These are phyloP conservation scores for Termitomyces sp. DNA, from an alignment of 768 basidiomycete species.

Conservation along the genomic window DNA sequence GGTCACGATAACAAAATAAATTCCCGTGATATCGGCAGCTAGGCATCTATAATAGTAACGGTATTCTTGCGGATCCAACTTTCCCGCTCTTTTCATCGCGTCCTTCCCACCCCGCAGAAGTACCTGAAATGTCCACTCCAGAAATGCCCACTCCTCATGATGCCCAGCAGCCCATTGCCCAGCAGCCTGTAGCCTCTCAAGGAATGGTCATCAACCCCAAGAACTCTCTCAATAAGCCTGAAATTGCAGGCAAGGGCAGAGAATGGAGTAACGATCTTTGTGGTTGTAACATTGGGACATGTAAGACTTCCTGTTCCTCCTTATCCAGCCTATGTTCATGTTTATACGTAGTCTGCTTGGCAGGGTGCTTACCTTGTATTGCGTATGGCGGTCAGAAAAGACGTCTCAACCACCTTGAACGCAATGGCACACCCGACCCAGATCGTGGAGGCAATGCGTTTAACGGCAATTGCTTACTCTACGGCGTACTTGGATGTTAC, in stretches of 20 bases:
- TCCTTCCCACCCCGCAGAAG: not conserved
- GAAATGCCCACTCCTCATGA: not conserved
- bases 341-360: conserved; percentile 16
- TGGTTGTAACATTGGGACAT: conserved; percentile 17
- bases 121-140: not conserved
- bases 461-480: conserved; percentile 23
- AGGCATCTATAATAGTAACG: not conserved
- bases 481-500: conserved; percentile 15
- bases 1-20: not conserved
- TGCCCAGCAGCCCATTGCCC: not conserved
- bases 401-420: conserved; percentile 25
- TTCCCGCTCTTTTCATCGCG: not conserved
- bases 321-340: not conserved
- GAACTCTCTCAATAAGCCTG: conserved; percentile 22
- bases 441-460: conserved; percentile 25
- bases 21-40: not conserved
- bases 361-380: conserved; percentile 33
- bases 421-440: conserved; percentile 27
- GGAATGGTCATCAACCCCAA: conserved; percentile 16
- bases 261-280: conserved; percentile 24
- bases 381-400: conserved; percentile 30
- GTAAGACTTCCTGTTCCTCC: conserved; percentile 8
- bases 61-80: not conserved
- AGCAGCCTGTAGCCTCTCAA: conserved; percentile 15
- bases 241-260: conserved; percentile 17